Evolutionary conservation across 2,329 filamentous ascomycete genomes (phyloP).

Genomic region (Claviceps sp.): DNA sequence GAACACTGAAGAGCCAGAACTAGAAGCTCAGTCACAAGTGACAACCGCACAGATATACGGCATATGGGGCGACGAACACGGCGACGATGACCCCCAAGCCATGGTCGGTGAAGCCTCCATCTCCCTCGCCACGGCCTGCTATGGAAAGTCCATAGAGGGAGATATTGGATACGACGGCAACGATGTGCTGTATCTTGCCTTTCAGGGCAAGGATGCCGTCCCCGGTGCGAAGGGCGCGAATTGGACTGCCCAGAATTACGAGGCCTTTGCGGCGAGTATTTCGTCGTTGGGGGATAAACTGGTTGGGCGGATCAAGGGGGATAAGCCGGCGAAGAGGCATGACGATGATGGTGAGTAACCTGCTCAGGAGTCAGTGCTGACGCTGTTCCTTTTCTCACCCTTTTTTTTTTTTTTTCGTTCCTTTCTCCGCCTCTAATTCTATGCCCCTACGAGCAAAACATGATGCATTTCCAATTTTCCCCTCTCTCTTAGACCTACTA

Average conservation of each 20-base stretch:
- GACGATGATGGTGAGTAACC: no score
- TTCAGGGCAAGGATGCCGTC: slow-evolving; percentile 41
- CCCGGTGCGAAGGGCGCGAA: slow-evolving; percentile 38
- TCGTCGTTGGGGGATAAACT: slow-evolving; percentile 31
- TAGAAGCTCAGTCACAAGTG: not conserved
- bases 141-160: slow-evolving; percentile 37
- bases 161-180: slow-evolving; percentile 40
- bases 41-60: slow-evolving; percentile 32
- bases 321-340: no score
- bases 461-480: no score
- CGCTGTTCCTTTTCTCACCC: no score
- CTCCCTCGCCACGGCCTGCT: slow-evolving; percentile 44
- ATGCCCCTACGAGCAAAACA: no score
- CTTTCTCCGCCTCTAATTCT: no score
- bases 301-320: not conserved
- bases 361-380: no score
- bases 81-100: slow-evolving; percentile 31
- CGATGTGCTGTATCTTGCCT: slow-evolving; percentile 51
- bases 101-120: slow-evolving; percentile 44
- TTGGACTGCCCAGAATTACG: slow-evolving; percentile 37
- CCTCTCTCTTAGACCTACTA: no score
- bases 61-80: slow-evolving; percentile 49
- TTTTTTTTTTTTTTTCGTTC: no score
- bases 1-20: not conserved
- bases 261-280: slow-evolving; percentile 41